Evolutionary conservation across 257 asterid species (phyloP), one percentile per base, ranked within the genome.

Genomic region (Euphrasia confusa): DNA sequence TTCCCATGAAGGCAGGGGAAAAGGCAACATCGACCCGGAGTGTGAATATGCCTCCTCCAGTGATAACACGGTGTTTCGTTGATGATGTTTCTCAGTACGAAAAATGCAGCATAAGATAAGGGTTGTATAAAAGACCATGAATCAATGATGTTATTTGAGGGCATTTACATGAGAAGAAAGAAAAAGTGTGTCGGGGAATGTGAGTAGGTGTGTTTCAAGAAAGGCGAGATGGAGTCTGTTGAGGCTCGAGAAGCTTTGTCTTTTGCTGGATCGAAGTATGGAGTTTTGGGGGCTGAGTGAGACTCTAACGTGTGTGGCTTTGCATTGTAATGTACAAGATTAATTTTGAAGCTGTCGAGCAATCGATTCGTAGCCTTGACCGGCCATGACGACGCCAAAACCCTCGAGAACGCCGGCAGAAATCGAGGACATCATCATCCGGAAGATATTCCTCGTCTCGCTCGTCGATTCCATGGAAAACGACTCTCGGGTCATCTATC

Each of bases 381-480:
- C 33, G 61, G 3, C 75, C 32, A 89, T 92, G 97, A 85, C 99
- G 78, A 77, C 96, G 61, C 68, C 57, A 27, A 89, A 82, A 73
- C 80, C 88, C 62, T 76, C 79, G 35, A 64, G 94, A 61, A 77
- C 91, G 54, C 86, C 79, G 59, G 90, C 82, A 27, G 97, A 89
- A 79, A 83, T 93, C 80, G 97, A 89, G 84, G 97, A 93, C 54
- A 78, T 87, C 45, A 83, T 93, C 65, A 86, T 91, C 66, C 84
- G 95, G 59, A 91, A 88, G 69, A 81, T 93, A 18, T 82, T 90
- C 62, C 79, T 87, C 2, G 86, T 93, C 1, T 72, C 92, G 13
- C 78, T 87, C 47, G 57, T 77, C 58, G 96, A 89, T 80, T 82
- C 91, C 28, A 82, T 83, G 94, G 86, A 82, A 50, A 80, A 17